Evolutionary conservation across 1,284 basidiomycete species (phyloP).

Genomic region (Chalciporus sp.): DNA sequence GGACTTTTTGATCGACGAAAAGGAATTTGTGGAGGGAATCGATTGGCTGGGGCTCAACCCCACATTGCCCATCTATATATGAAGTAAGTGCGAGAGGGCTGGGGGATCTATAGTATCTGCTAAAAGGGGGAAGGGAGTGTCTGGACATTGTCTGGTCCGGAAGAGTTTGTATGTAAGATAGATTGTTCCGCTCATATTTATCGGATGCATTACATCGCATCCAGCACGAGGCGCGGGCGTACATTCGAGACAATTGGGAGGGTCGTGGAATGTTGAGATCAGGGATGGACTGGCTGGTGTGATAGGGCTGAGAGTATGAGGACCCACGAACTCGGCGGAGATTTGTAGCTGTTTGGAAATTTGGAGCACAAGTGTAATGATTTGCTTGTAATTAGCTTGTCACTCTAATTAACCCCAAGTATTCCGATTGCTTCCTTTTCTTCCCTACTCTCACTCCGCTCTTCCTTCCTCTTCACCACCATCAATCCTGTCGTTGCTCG

Average conservation of each 20-base stretch:
- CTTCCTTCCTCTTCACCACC: not conserved
- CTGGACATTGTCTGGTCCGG: too few species aligned
- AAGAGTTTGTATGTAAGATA: too few species aligned
- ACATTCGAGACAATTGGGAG: too few species aligned
- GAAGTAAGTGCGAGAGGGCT: conserved; percentile 11
- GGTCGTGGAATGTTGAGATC: too few species aligned
- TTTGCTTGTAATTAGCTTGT: conserved; percentile 8
- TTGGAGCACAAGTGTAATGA: not conserved
- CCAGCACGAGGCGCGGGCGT: not conserved
- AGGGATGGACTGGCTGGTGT: not conserved
- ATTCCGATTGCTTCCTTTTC: not conserved
- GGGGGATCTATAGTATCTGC: not conserved
- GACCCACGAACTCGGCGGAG: conserved; percentile 7
- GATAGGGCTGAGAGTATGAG: too few species aligned
- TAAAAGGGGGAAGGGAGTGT: too few species aligned
- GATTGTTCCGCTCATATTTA: not conserved
- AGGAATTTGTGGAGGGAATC: conserved; percentile 66
- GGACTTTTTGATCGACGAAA: conserved; percentile 84
- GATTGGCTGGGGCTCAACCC: conserved; percentile 79
- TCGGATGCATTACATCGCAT: not conserved
- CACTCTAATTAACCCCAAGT: not conserved
- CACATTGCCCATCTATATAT: conserved; percentile 77
- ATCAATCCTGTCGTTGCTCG: conserved; percentile 5
- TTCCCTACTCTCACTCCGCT: not conserved
- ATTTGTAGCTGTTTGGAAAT: conserved; percentile 5